Evolutionary conservation across 768 basidiomycete genomes (phyloP).

Genomic region (Macrolepiota albuminosa): DNA sequence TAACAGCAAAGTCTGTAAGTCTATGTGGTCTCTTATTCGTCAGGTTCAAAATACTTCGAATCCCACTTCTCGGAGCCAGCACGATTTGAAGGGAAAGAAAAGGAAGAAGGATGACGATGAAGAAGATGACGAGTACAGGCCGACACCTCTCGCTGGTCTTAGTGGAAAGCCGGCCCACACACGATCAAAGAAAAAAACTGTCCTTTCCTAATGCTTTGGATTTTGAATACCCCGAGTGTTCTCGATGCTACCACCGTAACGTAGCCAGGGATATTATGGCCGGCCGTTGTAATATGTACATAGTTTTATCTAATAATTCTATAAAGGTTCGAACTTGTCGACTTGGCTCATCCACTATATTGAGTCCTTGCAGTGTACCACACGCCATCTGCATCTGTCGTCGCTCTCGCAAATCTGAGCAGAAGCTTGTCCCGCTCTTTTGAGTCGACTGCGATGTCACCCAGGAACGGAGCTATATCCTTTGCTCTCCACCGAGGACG

Average conservation of each 20-base stretch:
- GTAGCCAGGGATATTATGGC: neutral
- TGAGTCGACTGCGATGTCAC: slow-evolving; percentile 73
- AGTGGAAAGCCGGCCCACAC: slow-evolving; percentile 32
- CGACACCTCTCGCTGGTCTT: slow-evolving; percentile 36
- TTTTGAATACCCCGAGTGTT: neutral
- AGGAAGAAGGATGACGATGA: slow-evolving; percentile 28
- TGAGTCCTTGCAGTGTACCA: slow-evolving; percentile 74
- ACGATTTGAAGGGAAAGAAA: slow-evolving; percentile 21
- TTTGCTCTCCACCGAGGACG: slow-evolving; percentile 70
- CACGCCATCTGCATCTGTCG: slow-evolving; percentile 59
- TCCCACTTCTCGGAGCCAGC: slow-evolving; percentile 13
- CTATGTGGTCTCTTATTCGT: slow-evolving; percentile 55
- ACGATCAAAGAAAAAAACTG: slow-evolving; percentile 30
- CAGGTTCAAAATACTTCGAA: slow-evolving; percentile 27
- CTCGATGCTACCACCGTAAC: neutral
- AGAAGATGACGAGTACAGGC: slow-evolving; percentile 44
- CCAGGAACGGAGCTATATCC: slow-evolving; percentile 79
- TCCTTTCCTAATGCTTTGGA: slow-evolving; percentile 1
- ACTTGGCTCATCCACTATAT: slow-evolving; percentile 39
- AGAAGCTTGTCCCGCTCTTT: slow-evolving; percentile 88
- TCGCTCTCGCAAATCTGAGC: slow-evolving; percentile 79
- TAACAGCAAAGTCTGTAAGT: slow-evolving; percentile 49
- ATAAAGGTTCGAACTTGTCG: neutral
- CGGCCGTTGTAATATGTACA: neutral
- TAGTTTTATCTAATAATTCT: neutral